Conservation (phyloP, 257 asterid species). For the Nicotiana tomentosiformis region DNA sequence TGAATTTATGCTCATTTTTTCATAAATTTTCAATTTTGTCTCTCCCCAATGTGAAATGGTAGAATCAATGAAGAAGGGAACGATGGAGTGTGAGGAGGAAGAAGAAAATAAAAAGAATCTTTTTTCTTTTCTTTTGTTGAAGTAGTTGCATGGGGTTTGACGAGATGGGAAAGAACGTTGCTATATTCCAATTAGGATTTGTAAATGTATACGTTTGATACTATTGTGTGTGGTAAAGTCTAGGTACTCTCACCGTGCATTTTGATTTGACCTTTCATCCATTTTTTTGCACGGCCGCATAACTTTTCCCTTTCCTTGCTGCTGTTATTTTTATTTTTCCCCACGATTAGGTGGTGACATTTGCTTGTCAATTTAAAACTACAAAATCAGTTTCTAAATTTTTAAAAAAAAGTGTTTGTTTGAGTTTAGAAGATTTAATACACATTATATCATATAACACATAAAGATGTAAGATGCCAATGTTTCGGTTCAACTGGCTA, state of each 20-base stretch:
- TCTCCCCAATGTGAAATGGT: neutral
- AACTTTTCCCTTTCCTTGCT: neutral
- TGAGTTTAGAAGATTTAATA: too few species aligned
- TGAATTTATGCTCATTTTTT: too few species aligned
- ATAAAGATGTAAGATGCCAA: too few species aligned
- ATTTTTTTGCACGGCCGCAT: neutral
- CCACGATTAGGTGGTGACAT: too few species aligned
- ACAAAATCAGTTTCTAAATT: too few species aligned
- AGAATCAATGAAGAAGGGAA: neutral
- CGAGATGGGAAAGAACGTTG: slow-evolving; percentile 9
- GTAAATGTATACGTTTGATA: neutral
- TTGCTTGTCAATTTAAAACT: too few species aligned
- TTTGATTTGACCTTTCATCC: slow-evolving; percentile 12
- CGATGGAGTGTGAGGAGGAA: neutral
- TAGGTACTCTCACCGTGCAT: neutral
- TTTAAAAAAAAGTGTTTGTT: too few species aligned
- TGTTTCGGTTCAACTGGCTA: too few species aligned
- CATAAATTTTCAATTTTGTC: too few species aligned
- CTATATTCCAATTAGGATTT: slow-evolving; percentile 24
- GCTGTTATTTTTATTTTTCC: neutral
- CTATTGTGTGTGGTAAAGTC: slow-evolving; percentile 3
- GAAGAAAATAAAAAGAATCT: neutral
- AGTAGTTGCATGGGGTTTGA: slow-evolving; percentile 5
- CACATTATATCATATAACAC: too few species aligned
- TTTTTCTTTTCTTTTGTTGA: neutral